Conservation (phyloP, 73 alveolate species). For the Blepharisma japonicum region DNA sequence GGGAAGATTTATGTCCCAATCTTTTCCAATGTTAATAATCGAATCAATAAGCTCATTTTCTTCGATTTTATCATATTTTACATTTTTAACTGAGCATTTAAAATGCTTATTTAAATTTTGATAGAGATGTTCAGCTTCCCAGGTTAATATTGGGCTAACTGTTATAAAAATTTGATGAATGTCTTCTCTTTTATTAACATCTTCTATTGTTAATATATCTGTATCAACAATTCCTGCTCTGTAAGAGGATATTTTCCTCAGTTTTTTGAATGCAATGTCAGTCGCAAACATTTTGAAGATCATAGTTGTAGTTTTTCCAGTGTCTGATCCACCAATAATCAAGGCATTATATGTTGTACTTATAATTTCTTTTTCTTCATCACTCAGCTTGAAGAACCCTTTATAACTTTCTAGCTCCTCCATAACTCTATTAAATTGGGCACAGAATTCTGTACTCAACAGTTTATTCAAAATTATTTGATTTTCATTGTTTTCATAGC, state of each 20-base stretch:
- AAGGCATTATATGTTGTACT: constrained; percentile 34
- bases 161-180: constrained; percentile 68
- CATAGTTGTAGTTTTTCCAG: constrained; percentile 74
- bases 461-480: too few species aligned
- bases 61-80: too few species aligned
- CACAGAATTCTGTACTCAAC: too few species aligned
- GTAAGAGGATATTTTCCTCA: too few species aligned
- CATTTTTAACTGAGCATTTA: constrained; percentile 45
- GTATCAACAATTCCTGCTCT: not conserved
- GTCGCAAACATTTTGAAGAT: constrained; percentile 56
- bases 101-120: constrained; percentile 47
- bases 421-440: too few species aligned
- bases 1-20: not conserved
- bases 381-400: constrained; percentile 14
- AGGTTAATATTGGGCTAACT: constrained; percentile 82
- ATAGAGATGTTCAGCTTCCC: constrained; percentile 76
- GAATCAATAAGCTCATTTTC: too few species aligned
- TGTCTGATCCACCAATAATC: constrained; percentile 66
- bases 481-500: too few species aligned
- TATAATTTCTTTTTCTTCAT: constrained; percentile 37
- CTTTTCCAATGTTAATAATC: constrained; percentile 21
- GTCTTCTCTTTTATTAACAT: constrained; percentile 43
- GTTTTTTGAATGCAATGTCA: constrained; percentile 42
- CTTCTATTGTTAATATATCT: constrained; percentile 30
- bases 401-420: too few species aligned